phyloP scores from a whole-genome alignment of 768 basidiomycete species.

The Tricholoma matsutake region DNA sequence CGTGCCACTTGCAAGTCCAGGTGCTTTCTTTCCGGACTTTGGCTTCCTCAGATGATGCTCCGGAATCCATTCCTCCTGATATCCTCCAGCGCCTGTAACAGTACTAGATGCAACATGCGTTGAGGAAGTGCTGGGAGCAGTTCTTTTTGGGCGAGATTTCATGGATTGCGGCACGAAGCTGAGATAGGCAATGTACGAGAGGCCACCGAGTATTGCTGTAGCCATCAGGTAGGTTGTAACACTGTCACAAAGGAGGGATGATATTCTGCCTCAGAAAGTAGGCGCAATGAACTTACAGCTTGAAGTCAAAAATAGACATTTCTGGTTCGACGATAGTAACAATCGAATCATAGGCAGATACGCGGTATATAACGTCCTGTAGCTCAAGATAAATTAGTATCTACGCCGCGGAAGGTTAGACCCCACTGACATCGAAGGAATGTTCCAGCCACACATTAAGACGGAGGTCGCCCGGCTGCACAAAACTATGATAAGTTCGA shows the following conservation, averaged over 20 bases:
- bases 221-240: slow-evolving; percentile 74
- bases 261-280: not conserved
- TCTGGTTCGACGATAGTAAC: slow-evolving; percentile 81
- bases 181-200: slow-evolving; percentile 61
- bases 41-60: slow-evolving; percentile 77
- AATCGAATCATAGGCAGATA: slow-evolving; percentile 70
- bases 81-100: slow-evolving; percentile 64
- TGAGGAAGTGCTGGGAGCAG: slow-evolving; percentile 41
- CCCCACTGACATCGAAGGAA: slow-evolving; percentile 48
- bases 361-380: slow-evolving; percentile 58
- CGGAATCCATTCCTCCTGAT: slow-evolving; percentile 93
- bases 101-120: slow-evolving; percentile 56
- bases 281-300: slow-evolving; percentile 53
- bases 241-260: slow-evolving; percentile 20
- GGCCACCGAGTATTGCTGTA: slow-evolving; percentile 56
- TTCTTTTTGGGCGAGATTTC: slow-evolving; percentile 49
- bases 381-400: not conserved
- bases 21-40: slow-evolving; percentile 40
- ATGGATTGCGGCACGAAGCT: slow-evolving; percentile 65
- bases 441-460: slow-evolving; percentile 79
- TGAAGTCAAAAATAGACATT: slow-evolving; percentile 71
- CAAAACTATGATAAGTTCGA: slow-evolving; percentile 4
- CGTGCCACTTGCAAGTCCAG: slow-evolving; percentile 39
- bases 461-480: slow-evolving; percentile 71
- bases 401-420: not conserved